These are phyloP conservation scores for Metschnikowia henanensis DNA, from an alignment of 805 yeast species.

Conservation along the genomic window DNA sequence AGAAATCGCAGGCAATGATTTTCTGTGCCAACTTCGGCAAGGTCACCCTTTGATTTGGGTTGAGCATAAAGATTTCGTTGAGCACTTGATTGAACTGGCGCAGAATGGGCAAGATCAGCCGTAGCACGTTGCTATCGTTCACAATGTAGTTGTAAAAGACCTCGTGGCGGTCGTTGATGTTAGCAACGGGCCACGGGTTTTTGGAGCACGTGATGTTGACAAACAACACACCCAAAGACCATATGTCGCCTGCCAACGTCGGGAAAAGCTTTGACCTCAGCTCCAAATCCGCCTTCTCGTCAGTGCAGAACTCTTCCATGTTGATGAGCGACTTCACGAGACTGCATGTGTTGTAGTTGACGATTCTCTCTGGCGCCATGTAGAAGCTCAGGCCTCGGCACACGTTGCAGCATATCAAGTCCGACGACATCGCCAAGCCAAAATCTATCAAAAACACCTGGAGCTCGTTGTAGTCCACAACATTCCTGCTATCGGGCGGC, in stretches of 20 bases:
- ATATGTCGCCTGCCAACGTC: constrained; percentile 76
- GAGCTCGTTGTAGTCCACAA: constrained; percentile 46
- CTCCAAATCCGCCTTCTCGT: constrained; percentile 15
- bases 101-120: constrained; percentile 73
- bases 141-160: constrained; percentile 65
- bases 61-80: constrained; percentile 40
- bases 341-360: constrained; percentile 39
- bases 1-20: constrained; percentile 35
- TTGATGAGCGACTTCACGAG: constrained; percentile 29
- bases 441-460: constrained; percentile 77
- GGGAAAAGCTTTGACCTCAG: constrained; percentile 48
- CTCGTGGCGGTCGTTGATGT: constrained; percentile 49
- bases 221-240: constrained; percentile 83
- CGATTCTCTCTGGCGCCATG: constrained; percentile 89
- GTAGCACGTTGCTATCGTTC: constrained; percentile 50
- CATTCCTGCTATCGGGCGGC: constrained; percentile 1
- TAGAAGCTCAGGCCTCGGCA: constrained; percentile 88
- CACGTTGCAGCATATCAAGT: constrained; percentile 59
- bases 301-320: constrained; percentile 26
- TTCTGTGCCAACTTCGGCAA: constrained; percentile 41
- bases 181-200: constrained; percentile 90
- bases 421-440: constrained; percentile 75
- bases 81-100: constrained; percentile 56
- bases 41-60: constrained; percentile 49
- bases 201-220: constrained; percentile 80